A percentile compares a stretch with the other conserved stretches of the same genome.
Evolutionary conservation across 208 protist genomes (phyloP).

Genomic region (Naegleria lovaniensis): DNA sequence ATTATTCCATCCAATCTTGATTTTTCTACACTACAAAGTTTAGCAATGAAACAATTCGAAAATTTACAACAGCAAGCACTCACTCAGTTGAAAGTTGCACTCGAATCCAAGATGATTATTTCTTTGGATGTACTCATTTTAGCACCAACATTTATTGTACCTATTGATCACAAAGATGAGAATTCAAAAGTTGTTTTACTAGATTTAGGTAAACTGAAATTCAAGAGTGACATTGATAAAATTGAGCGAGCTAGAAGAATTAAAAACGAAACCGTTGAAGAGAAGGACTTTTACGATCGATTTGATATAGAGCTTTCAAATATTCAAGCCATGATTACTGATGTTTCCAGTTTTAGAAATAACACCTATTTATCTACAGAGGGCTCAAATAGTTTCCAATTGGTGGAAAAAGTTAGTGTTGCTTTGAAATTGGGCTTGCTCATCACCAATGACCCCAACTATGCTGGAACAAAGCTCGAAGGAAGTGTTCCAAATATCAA

Average conservation of each 20-base stretch:
- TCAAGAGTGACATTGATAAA: conserved; percentile 17
- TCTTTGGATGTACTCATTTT: not conserved
- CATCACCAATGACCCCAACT: not conserved
- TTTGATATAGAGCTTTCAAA: not conserved
- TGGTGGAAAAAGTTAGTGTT: not conserved
- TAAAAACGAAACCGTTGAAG: not conserved
- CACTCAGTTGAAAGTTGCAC: not conserved
- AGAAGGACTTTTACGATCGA: conserved; percentile 21
- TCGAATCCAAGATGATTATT: not conserved
- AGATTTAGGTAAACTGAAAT: not conserved
- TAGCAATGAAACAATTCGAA: not conserved
- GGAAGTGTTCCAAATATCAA: not conserved
- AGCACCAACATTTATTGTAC: conserved; percentile 21
- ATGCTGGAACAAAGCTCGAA: not conserved
- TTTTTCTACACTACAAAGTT: not conserved
- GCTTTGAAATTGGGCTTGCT: not conserved
- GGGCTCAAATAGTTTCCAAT: not conserved
- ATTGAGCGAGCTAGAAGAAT: not conserved
- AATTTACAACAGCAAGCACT: not conserved
- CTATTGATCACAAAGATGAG: not conserved
- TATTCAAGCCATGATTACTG: conserved; percentile 3
- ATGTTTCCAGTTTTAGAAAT: not conserved
- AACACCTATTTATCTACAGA: not conserved
- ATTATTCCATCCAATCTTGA: not conserved
- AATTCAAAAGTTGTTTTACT: not conserved